Conservation (phyloP, 2,329 filamentous ascomycete species). For the Elsinoe arachidis region DNA sequence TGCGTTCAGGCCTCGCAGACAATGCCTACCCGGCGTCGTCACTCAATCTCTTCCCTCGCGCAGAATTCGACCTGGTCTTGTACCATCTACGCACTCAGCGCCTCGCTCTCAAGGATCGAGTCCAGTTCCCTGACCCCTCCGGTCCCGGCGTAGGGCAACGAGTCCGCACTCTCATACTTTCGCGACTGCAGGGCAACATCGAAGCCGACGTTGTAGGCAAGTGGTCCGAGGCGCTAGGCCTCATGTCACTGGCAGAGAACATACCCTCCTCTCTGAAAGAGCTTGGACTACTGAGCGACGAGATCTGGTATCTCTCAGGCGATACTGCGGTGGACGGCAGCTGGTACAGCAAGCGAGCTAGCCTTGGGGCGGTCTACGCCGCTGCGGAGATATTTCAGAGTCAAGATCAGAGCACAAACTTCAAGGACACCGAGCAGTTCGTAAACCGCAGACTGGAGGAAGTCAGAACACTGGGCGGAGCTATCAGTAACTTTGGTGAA, state of each 20-base stretch:
- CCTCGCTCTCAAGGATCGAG: conserved; percentile 44
- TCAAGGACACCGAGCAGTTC: conserved; percentile 69
- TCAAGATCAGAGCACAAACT: conserved; percentile 67
- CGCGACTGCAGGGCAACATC: conserved; percentile 65
- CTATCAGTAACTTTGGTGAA: conserved; percentile 56
- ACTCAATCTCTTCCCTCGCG: conserved; percentile 69
- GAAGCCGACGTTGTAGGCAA: conserved; percentile 54
- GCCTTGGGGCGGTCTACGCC: conserved; percentile 59
- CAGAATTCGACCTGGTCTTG: conserved; percentile 70
- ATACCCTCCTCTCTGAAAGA: conserved; percentile 68
- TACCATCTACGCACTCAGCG: conserved; percentile 67
- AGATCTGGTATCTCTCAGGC: conserved; percentile 81
- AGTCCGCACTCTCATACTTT: conserved; percentile 64
- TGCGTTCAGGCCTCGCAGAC: conserved; percentile 72
- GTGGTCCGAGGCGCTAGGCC: conserved; percentile 85
- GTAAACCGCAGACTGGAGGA: conserved; percentile 67
- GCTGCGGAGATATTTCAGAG: conserved; percentile 85
- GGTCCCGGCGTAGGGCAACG: conserved; percentile 47
- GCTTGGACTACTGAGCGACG: conserved; percentile 74
- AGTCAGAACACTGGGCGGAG: conserved; percentile 52
- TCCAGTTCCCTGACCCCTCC: conserved; percentile 34
- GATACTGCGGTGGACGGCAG: conserved; percentile 72
- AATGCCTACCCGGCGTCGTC: conserved; percentile 81
- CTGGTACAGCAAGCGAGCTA: conserved; percentile 74
- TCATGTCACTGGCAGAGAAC: conserved; percentile 80